Base-by-base conservation (phyloP, 1,139 yeast genomes). In the Protomyces inouyei region DNA sequence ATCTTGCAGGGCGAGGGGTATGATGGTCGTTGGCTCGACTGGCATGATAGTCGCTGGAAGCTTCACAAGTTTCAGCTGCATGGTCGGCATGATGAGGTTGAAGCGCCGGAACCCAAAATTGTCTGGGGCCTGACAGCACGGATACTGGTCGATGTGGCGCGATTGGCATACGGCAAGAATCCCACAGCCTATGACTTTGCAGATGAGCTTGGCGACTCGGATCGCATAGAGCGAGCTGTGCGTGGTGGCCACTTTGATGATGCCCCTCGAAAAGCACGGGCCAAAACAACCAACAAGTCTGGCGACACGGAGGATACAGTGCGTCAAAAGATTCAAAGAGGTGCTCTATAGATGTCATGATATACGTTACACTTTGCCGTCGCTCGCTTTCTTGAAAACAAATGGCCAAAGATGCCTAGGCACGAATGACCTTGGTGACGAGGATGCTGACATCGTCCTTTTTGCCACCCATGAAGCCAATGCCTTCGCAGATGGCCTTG, bases 121-220 rank as follows among this genome's bases (percentile, higher is more conserved):
- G 88, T 91, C 2, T 91, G 97, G 97, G 97, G 97, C 0, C 76
- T 91, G 56, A 91, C 97, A 0, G 96, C 97, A 2, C 87, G 88
- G 71, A 88, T 91, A 8, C 75, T 91, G 14, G 87, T 86, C 69
- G 97, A 91, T 72, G 74, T 88, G 43, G 91, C 96, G 3, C 80
- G 82, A 64, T 77, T 88, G 3, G 81, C 83, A 1, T 83, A 80
- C 68, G 77, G 72, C 21, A 79, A 76, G 69, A 77, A 76, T 43
- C 76, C 77, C 8, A 43, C 48, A 9, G 72, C 38, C 10, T 60
- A 45, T 36, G 60, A 54, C 21, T 55, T 36, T 35, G 64, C 36
- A 28, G 53, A 59, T 28, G 63, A 59, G 45, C 28, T 59, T 14
- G 63, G 63, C 35, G 63, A 59, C 21, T 25, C 45, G 35, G 37